These are phyloP conservation scores for Hyaloperonospora arabidopsidis DNA, from an alignment of 352 stramenopile species.

Conservation along the genomic window DNA sequence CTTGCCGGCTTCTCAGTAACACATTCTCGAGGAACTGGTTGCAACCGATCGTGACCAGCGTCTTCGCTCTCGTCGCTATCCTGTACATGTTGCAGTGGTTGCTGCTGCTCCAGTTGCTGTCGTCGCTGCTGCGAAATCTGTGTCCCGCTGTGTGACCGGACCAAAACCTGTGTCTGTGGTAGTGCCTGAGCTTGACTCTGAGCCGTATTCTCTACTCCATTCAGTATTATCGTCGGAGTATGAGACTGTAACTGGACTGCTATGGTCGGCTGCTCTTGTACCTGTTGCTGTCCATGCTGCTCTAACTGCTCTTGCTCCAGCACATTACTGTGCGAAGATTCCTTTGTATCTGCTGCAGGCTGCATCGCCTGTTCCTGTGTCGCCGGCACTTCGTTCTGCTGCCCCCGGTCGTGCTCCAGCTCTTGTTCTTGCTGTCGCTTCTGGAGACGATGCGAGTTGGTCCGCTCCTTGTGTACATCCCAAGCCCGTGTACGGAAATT, in stretches of 20 bases:
- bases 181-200: slow-evolving; percentile 8
- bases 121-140: slow-evolving; percentile 11
- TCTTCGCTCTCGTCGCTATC: slow-evolving; percentile 16
- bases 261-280: not conserved
- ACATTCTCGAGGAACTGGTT: slow-evolving; percentile 8
- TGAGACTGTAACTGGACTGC: slow-evolving; percentile 2
- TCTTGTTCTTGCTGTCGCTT: slow-evolving; percentile 43
- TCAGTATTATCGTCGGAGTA: slow-evolving; percentile 2
- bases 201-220: slow-evolving; percentile 3
- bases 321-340: not conserved
- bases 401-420: slow-evolving; percentile 23
- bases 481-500: slow-evolving; percentile 70
- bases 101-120: slow-evolving; percentile 9
- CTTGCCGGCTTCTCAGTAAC: slow-evolving; percentile 6
- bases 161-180: slow-evolving; percentile 2
- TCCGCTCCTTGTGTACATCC: slow-evolving; percentile 79
- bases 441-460: slow-evolving; percentile 66
- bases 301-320: not conserved
- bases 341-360: not conserved
- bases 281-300: slow-evolving; percentile 1
- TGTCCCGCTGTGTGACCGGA: slow-evolving; percentile 5
- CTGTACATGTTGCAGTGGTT: slow-evolving; percentile 7
- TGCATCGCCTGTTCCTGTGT: slow-evolving; percentile 6
- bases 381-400: slow-evolving; percentile 3
- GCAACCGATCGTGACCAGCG: slow-evolving; percentile 3